Conservation (phyloP, 441 rosid genomes). For the Rhodomyrtus psidioides region DNA sequence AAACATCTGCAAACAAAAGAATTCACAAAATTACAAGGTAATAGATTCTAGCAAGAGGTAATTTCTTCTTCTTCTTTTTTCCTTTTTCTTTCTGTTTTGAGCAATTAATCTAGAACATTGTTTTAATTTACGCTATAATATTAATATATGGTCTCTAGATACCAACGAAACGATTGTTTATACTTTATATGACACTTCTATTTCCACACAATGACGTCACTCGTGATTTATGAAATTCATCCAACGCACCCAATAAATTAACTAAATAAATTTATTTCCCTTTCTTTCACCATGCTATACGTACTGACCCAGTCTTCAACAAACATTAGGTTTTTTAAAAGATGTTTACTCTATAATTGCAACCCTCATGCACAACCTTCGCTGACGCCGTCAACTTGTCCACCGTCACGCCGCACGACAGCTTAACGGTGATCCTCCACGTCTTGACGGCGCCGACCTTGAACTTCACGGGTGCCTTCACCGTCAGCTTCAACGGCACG, state of each 20-base stretch:
- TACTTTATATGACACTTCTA: too few species aligned
- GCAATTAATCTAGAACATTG: not conserved
- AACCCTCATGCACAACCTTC: constrained; percentile 35
- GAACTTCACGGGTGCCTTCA: constrained; percentile 55
- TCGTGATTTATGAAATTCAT: not conserved
- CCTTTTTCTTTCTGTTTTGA: too few species aligned
- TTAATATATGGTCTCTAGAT: not conserved
- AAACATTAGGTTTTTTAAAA: constrained; percentile 21
- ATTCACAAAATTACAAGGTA: too few species aligned
- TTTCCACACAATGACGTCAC: not conserved
- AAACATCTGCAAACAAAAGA: too few species aligned
- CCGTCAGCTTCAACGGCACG: constrained; percentile 42
- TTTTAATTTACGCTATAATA: not conserved
- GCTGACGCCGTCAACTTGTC: constrained; percentile 49
- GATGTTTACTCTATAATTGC: constrained; percentile 46
- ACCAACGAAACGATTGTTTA: not conserved
- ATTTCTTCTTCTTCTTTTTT: too few species aligned
- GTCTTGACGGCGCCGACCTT: constrained; percentile 76
- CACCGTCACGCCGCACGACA: constrained; percentile 61
- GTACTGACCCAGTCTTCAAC: not conserved
- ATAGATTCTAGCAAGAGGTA: too few species aligned
- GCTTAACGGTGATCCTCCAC: constrained; percentile 59
- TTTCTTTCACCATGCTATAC: not conserved
- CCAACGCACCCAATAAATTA: too few species aligned
- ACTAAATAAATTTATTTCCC: not conserved